Evolutionary conservation across 1,284 basidiomycete species (phyloP).

Genomic region (Irpex lacteus): DNA sequence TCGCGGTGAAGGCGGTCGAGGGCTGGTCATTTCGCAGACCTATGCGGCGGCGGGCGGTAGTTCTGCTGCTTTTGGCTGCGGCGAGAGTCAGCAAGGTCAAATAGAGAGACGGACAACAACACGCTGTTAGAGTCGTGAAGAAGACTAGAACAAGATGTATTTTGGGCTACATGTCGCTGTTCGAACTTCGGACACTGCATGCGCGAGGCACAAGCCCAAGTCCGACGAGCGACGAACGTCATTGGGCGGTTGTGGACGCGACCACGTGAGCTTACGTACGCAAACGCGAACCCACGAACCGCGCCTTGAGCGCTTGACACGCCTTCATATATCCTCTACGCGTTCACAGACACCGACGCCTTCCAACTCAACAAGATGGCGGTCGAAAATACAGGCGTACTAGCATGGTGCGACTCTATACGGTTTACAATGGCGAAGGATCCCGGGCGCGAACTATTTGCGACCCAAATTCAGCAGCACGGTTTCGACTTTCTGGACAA

Average conservation of each 20-base stretch:
- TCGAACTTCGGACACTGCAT: no score
- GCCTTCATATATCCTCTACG: not conserved
- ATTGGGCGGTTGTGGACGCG: not conserved
- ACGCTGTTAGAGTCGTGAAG: no score
- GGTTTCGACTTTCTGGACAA: slow-evolving; percentile 77
- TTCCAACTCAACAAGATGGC: not conserved
- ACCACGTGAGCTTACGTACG: slow-evolving; percentile 3
- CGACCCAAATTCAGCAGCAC: slow-evolving; percentile 69
- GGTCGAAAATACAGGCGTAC: slow-evolving; percentile 24
- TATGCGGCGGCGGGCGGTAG: not conserved
- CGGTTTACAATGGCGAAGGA: slow-evolving; percentile 69
- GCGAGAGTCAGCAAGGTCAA: no score
- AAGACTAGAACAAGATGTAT: no score
- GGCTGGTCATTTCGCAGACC: not conserved
- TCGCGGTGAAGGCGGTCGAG: slow-evolving; percentile 6
- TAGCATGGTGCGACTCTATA: slow-evolving; percentile 64
- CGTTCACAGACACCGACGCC: not conserved
- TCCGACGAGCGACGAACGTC: no score
- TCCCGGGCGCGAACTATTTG: slow-evolving; percentile 63
- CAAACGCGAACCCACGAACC: slow-evolving; percentile 1
- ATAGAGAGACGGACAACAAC: no score
- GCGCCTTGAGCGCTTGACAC: not conserved
- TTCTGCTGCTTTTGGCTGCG: no score
- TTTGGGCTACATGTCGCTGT: not conserved
- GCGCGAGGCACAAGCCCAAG: not conserved